A percentile compares a stretch with the other conserved stretches of the same genome.
These are phyloP conservation scores for Russula virescens DNA, from an alignment of 768 basidiomycete species.

Conservation along the genomic window DNA sequence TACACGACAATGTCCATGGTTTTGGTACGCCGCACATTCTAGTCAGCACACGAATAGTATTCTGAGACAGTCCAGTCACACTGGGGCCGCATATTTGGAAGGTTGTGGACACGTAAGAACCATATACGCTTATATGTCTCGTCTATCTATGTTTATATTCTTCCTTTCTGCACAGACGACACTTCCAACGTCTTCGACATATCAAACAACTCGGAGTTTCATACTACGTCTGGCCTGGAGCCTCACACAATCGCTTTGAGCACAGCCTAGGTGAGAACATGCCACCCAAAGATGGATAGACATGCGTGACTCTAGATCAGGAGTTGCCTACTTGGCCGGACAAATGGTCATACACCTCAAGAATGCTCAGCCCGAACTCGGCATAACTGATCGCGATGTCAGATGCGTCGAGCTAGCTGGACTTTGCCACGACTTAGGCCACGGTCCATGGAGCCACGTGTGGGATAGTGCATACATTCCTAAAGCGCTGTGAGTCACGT, in stretches of 20 bases:
- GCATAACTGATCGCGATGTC: constrained; percentile 66
- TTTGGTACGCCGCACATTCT: constrained; percentile 6
- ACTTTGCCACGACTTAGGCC: constrained; percentile 79
- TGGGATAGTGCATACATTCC: constrained; percentile 77
- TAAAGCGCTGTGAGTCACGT: constrained; percentile 46
- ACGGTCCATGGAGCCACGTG: constrained; percentile 83
- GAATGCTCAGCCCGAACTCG: constrained; percentile 51
- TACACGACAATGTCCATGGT: constrained; percentile 15
- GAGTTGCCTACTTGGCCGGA: constrained; percentile 69
- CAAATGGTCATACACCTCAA: constrained; percentile 54
- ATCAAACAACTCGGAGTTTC: constrained; percentile 80
- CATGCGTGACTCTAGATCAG: constrained; percentile 34
- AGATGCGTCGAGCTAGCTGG: constrained; percentile 76
- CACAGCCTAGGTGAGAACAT: constrained; percentile 61
- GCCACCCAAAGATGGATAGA: background rate
- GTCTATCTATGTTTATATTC: background rate
- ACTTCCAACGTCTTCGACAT: constrained; percentile 71
- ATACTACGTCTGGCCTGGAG: constrained; percentile 71
- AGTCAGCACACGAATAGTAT: background rate
- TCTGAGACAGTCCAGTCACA: constrained; percentile 8
- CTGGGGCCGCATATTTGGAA: constrained; percentile 34
- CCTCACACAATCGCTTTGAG: constrained; percentile 77
- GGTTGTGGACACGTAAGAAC: constrained; percentile 65
- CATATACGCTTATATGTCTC: background rate
- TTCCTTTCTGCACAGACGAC: constrained; percentile 37